Evolutionary conservation across 768 basidiomycete species (phyloP).

Genomic region (Tephrocybe sp.): DNA sequence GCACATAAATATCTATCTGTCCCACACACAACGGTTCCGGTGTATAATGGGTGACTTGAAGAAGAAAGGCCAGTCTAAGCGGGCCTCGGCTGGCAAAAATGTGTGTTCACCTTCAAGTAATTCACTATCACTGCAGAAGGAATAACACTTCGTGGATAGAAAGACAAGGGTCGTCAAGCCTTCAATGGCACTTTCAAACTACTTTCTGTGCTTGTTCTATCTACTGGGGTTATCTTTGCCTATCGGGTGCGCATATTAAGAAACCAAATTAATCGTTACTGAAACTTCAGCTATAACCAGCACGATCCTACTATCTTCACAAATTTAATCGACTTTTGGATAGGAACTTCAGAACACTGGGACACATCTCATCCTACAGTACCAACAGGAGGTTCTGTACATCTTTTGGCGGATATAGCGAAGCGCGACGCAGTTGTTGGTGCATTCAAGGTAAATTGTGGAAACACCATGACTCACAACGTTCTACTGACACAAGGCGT

Average conservation of each 20-base stretch:
- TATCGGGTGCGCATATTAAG: constrained; percentile 12
- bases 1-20: not conserved
- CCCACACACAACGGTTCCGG: constrained; percentile 8
- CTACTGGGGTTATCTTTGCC: constrained; percentile 6
- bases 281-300: not conserved
- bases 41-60: constrained; percentile 10
- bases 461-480: not conserved
- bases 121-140: not conserved
- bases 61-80: constrained; percentile 8
- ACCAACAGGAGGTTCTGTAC: constrained; percentile 19
- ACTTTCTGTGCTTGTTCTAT: constrained; percentile 9
- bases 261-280: not conserved
- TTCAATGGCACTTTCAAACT: not conserved
- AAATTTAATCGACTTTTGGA: constrained; percentile 33
- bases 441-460: constrained; percentile 70
- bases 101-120: constrained; percentile 3
- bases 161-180: not conserved
- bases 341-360: constrained; percentile 42
- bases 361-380: constrained; percentile 17
- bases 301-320: constrained; percentile 19
- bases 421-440: constrained; percentile 72
- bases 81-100: constrained; percentile 3
- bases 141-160: not conserved
- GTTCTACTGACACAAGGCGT: constrained; percentile 6
- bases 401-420: constrained; percentile 50